Base-by-base conservation (phyloP, 129 eudicot genomes). In the Lonicera japonica region DNA sequence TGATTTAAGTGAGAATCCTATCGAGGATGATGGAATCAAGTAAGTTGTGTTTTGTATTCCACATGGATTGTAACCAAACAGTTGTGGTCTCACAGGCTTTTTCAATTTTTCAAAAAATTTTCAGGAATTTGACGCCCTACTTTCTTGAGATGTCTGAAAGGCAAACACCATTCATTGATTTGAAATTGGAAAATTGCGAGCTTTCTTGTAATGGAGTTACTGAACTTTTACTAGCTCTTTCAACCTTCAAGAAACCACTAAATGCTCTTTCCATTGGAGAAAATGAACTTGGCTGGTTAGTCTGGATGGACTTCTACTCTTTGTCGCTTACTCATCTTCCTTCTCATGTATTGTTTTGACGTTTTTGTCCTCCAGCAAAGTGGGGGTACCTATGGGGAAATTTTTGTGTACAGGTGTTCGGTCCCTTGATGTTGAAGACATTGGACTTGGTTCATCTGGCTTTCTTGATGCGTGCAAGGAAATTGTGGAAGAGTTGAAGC, bases 231-330 rank as follows among this genome's bases (percentile, higher is more conserved):
- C 59, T 51, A 51, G 84, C 60, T 66, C 96, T 91, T 61, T 68
- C 88, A 43, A 53, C 80, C 24, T 61, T 65, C 45, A 80, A 60
- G 11, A 70, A 55, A 29, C 96, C 88, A 11, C 75, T 91, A 20
- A 73, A 70, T 55, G 68, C 71, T 63, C 83, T 91, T 18, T 82
- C 83, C 14, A 60, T 91, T 23, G 77, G 84, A 63, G 84, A 71
- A 63, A 87, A 91, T 76, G 62, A 68, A 61, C 95, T 91, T 67
- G 77, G 83, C 77, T 84, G 88, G 98, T 86, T 61, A 10, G 72
- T 59, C 53, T 56, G 41, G 61, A 20, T 25, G 60, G 15, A 25
- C 5, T 47, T 64, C 36, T 17, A 20, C 5, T 13, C 7, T 25
- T 25, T 11, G 0, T 36, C 11, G 39, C 13, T 34, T 55, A 53